Evolutionary conservation across 441 rosid genomes (phyloP).

Genomic region (Lepidium campestre): DNA sequence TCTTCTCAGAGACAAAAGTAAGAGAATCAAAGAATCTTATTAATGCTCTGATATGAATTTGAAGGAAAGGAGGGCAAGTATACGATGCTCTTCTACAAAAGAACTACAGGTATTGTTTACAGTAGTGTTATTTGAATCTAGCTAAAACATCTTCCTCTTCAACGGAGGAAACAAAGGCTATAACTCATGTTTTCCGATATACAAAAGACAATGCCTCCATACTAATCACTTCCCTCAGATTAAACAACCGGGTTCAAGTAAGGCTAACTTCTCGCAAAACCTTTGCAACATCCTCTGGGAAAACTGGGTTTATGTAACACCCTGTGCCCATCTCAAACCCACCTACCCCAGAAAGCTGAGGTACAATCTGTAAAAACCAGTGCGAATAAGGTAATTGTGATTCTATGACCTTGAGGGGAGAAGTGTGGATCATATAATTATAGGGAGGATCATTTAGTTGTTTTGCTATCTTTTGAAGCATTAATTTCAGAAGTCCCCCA

Average conservation of each 20-base stretch:
- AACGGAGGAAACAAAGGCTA: background rate
- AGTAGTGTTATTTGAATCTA: background rate
- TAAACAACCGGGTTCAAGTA: constrained; percentile 8
- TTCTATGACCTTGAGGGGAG: constrained; percentile 44
- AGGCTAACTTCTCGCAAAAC: constrained; percentile 58
- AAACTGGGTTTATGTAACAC: constrained; percentile 83
- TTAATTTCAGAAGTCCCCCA: constrained; percentile 61
- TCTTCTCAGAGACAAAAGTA: background rate
- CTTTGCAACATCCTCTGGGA: constrained; percentile 82
- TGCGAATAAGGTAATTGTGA: constrained; percentile 48
- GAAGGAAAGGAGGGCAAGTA: background rate
- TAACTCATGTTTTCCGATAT: background rate
- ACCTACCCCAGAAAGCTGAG: constrained; percentile 59
- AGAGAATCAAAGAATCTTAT: background rate
- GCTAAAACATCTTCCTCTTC: background rate
- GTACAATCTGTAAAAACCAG: constrained; percentile 80
- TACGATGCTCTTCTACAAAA: background rate
- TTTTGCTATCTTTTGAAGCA: constrained; percentile 53
- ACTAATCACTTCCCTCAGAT: background rate
- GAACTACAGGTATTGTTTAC: background rate
- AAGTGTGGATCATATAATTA: constrained; percentile 87
- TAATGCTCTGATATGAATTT: background rate
- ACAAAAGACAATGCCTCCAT: background rate
- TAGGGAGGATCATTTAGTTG: constrained; percentile 70
- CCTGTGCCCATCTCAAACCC: constrained; percentile 84